A percentile compares a stretch with the other conserved stretches of the same genome.
These are phyloP conservation scores for Geoglossum glabrum DNA, from an alignment of 495 filamentous ascomycete species.

Conservation along the genomic window DNA sequence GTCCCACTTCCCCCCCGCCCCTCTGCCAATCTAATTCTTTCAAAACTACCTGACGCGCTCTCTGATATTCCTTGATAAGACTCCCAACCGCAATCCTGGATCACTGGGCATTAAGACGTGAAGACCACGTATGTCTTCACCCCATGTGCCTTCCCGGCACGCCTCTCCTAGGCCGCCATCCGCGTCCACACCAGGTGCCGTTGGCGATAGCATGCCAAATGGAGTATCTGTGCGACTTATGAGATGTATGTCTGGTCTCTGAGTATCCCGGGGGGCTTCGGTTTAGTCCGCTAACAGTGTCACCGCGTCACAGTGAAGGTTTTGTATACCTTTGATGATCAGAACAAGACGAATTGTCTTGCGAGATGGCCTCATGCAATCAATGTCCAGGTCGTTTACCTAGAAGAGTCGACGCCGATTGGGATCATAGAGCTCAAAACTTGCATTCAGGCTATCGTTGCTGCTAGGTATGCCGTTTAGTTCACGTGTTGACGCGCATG, in stretches of 20 bases:
- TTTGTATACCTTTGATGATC: conserved; percentile 86
- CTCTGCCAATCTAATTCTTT: not conserved
- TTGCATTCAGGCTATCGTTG: conserved; percentile 72
- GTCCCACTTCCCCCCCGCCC: not conserved
- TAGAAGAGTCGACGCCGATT: conserved; percentile 61
- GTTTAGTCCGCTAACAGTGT: not conserved
- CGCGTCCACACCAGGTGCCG: not conserved
- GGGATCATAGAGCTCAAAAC: conserved; percentile 80
- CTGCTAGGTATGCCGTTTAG: conserved; percentile 32
- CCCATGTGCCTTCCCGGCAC: not conserved
- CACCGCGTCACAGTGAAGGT: conserved; percentile 53
- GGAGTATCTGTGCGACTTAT: conserved; percentile 1
- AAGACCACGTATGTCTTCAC: not conserved
- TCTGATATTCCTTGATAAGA: not conserved
- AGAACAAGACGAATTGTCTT: conserved; percentile 74
- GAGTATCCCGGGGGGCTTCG: not conserved
- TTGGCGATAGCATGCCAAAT: not conserved
- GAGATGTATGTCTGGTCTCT: conserved; percentile 1
- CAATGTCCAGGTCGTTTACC: conserved; percentile 52
- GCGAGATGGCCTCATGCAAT: conserved; percentile 73
- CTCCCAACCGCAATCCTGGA: not conserved
- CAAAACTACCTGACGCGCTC: not conserved
- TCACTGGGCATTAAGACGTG: not conserved
- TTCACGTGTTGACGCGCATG: no score
- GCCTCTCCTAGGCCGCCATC: not conserved